Conservation (phyloP, 495 filamentous ascomycete species). For the Talaromyces adpressus region DNA sequence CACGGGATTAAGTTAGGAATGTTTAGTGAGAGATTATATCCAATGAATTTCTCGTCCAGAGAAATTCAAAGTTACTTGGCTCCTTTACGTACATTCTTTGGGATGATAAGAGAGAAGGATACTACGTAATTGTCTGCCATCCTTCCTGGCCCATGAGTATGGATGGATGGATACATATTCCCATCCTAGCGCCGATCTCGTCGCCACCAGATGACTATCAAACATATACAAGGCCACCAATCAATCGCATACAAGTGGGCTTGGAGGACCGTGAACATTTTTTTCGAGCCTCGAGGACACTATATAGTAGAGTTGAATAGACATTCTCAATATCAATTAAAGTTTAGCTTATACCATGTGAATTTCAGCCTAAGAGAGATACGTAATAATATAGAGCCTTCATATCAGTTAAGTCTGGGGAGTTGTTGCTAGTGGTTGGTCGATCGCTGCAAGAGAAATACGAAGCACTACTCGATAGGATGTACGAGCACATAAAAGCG, state of each 20-base stretch:
- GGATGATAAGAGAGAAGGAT: background rate
- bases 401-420: background rate
- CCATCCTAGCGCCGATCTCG: slow-evolving; percentile 1
- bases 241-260: background rate
- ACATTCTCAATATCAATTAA: background rate
- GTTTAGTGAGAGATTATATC: background rate
- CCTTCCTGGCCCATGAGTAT: background rate
- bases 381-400: background rate
- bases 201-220: background rate
- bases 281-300: background rate
- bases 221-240: slow-evolving; percentile 2
- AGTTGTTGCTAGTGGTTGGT: background rate
- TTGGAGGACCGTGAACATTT: background rate
- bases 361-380: background rate
- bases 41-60: background rate
- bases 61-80: background rate
- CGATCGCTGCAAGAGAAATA: background rate
- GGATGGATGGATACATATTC: background rate
- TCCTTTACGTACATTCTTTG: background rate
- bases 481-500: background rate
- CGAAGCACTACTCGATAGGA: background rate
- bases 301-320: too few species aligned
- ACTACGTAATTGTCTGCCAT: background rate
- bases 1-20: background rate
- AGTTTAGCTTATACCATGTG: background rate